phyloP scores from a whole-genome alignment of 1,284 basidiomycete genomes.

The Irpex rosettiformis region DNA sequence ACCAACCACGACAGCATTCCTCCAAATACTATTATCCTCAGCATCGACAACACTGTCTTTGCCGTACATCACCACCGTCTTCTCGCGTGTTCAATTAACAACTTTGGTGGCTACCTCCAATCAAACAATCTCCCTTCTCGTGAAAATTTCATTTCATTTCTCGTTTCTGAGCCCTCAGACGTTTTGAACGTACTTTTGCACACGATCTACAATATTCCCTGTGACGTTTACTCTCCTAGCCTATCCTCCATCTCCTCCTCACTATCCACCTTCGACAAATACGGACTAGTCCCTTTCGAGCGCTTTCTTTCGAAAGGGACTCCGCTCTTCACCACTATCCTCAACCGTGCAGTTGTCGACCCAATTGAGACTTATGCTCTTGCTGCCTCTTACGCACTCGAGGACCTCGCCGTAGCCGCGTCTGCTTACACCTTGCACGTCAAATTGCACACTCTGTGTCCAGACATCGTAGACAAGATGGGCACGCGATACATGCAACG shows the following conservation, averaged over 20 bases:
- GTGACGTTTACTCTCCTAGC: conserved; percentile 26
- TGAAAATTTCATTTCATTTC: conserved; percentile 6
- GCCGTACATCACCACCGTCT: conserved; percentile 1
- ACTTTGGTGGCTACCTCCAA: background rate
- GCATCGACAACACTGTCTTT: background rate
- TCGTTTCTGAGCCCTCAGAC: conserved; percentile 27
- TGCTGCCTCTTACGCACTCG: conserved; percentile 31
- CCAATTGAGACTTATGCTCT: conserved; percentile 36
- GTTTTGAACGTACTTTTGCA: conserved; percentile 36
- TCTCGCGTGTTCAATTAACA: background rate
- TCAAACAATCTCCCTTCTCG: background rate
- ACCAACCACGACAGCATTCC: background rate
- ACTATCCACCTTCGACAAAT: conserved; percentile 25
- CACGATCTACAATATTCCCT: conserved; percentile 31
- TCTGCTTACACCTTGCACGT: conserved; percentile 35
- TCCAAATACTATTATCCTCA: background rate
- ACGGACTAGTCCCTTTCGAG: conserved; percentile 26
- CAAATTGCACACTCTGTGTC: conserved; percentile 29
- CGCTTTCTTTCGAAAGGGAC: conserved; percentile 18
- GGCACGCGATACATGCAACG: conserved; percentile 38
- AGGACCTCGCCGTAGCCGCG: conserved; percentile 31
- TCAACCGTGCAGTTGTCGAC: conserved; percentile 23
- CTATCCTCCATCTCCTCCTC: conserved; percentile 25
- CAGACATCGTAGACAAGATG: conserved; percentile 32
- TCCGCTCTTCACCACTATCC: conserved; percentile 29